Evolutionary conservation across 768 basidiomycete species (phyloP).

Genomic region (Lyophyllum decastes): DNA sequence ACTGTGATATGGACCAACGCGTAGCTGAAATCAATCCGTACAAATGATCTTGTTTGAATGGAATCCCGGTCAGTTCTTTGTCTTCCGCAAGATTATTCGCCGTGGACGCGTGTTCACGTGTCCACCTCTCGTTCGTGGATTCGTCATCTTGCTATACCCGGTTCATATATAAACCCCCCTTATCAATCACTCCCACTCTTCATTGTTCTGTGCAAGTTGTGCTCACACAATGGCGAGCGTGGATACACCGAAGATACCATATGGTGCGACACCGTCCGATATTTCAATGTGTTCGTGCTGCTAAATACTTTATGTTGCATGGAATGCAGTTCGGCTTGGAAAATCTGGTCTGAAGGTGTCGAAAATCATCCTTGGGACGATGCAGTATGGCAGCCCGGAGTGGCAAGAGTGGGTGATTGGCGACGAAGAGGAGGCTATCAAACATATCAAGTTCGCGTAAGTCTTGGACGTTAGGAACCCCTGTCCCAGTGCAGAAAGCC

Average conservation of each 20-base stretch:
- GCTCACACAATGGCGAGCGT: no score
- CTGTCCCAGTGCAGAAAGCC: neutral
- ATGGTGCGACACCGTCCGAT: neutral
- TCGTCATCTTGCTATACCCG: no score
- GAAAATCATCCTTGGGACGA: slow-evolving; percentile 63
- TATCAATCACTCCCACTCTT: neutral
- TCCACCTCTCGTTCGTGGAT: neutral
- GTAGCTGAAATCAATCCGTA: no score
- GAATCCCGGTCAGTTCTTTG: no score
- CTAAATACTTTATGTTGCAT: neutral
- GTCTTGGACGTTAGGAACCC: slow-evolving; percentile 5
- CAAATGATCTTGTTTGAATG: no score
- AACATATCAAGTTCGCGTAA: slow-evolving; percentile 54
- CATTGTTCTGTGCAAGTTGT: neutral
- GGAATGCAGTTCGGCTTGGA: slow-evolving; percentile 41
- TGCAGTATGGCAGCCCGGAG: slow-evolving; percentile 56
- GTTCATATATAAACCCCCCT: neutral
- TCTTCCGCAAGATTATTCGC: neutral
- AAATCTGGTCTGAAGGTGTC: slow-evolving; percentile 65
- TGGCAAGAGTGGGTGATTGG: slow-evolving; percentile 52
- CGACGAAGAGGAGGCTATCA: slow-evolving; percentile 47
- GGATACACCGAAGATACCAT: neutral
- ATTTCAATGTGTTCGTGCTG: neutral
- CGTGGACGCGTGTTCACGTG: neutral
- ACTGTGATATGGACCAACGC: no score